Percentiles rank a stretch among this genome's conserved stretches.
Conservation (phyloP, 352 stramenopile species). For the Hyaloperonospora arabidopsidis region DNA sequence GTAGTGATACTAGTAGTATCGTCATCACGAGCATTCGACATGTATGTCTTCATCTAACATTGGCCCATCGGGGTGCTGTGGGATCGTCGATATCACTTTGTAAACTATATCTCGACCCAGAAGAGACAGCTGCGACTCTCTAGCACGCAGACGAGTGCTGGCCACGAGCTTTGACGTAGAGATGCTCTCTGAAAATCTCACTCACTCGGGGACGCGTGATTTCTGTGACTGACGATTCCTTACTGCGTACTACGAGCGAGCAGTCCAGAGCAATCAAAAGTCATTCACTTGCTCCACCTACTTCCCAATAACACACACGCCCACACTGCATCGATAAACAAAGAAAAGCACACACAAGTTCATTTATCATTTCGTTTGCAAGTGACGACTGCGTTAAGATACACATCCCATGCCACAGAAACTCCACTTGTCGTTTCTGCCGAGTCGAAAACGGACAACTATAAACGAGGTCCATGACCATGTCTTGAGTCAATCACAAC, state of each 20-base stretch:
- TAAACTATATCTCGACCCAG: no score
- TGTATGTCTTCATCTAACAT: no score
- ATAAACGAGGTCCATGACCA: background rate
- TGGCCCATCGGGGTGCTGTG: no score
- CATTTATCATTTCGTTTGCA: no score
- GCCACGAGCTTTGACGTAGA: background rate
- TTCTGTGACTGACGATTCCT: background rate
- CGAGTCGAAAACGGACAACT: constrained; percentile 7
- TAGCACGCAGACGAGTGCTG: background rate
- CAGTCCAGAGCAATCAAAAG: background rate
- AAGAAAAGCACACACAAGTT: no score
- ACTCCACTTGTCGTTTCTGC: constrained; percentile 24
- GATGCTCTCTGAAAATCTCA: constrained; percentile 1
- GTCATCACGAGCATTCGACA: no score
- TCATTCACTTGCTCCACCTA: background rate
- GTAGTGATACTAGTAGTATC: no score
- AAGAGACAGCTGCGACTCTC: no score
- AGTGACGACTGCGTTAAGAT: background rate
- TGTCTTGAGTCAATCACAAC: background rate
- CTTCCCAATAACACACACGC: background rate
- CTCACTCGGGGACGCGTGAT: background rate
- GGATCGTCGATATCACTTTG: no score
- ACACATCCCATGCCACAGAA: constrained; percentile 14
- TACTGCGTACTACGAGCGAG: no score
- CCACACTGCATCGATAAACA: no score